Conservation (phyloP, 2,329 filamentous ascomycete species). For the Madurella mycetomatis region DNA sequence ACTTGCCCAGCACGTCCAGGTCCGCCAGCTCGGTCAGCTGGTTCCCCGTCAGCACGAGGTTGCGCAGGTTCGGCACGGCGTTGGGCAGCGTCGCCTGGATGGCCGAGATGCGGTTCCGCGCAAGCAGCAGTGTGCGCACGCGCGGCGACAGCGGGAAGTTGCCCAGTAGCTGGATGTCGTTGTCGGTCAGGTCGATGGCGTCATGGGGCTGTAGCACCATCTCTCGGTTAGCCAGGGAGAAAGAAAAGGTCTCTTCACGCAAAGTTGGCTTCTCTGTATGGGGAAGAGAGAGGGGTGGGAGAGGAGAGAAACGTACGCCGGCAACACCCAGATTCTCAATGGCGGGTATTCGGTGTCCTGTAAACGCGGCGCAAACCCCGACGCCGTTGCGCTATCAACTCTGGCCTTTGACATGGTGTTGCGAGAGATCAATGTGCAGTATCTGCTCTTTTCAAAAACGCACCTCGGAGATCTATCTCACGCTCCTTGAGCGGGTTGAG, state of each 20-base stretch:
- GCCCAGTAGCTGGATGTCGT: conserved; percentile 82
- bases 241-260: no score
- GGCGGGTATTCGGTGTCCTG: conserved; percentile 95
- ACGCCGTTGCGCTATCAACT: background rate
- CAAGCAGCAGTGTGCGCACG: conserved; percentile 80
- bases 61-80: conserved; percentile 75
- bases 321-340: conserved; percentile 98
- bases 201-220: conserved; percentile 68
- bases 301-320: conserved; percentile 57
- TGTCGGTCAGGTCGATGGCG: conserved; percentile 97
- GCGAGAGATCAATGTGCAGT: conserved; percentile 81
- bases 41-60: conserved; percentile 79
- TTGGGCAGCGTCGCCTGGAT: conserved; percentile 73
- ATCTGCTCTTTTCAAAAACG: conserved; percentile 91
- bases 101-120: conserved; percentile 78
- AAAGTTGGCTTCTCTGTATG: no score
- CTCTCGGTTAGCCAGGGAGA: background rate
- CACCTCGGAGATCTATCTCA: conserved; percentile 99
- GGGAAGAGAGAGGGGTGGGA: conserved; percentile 8
- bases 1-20: conserved; percentile 69
- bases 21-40: conserved; percentile 80
- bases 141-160: conserved; percentile 93
- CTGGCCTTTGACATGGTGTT: background rate
- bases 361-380: conserved; percentile 35
- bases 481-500: conserved; percentile 98